A percentile compares a stretch with the other conserved stretches of the same genome.
These are phyloP conservation scores for Sugiyamaella smithiae DNA, from an alignment of 805 yeast species.

Conservation along the genomic window DNA sequence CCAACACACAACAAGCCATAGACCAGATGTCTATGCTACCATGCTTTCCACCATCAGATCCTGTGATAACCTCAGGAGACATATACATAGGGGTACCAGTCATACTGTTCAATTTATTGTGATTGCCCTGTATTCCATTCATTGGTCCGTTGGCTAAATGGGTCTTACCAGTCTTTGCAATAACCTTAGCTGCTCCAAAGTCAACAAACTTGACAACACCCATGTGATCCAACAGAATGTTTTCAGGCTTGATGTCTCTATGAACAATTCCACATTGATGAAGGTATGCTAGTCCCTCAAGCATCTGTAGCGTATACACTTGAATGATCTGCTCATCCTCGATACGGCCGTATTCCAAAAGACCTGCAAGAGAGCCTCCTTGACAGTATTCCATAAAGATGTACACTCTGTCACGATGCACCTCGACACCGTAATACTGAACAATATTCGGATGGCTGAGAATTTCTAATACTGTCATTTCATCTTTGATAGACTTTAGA, in stretches of 20 bases:
- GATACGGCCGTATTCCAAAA: slow-evolving; percentile 87
- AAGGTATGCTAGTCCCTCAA: slow-evolving; percentile 91
- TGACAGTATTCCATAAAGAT: slow-evolving; percentile 98
- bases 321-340: slow-evolving; percentile 93
- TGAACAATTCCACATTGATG: slow-evolving; percentile 96
- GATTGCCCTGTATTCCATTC: slow-evolving; percentile 11
- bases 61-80: slow-evolving; percentile 96
- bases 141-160: slow-evolving; percentile 18
- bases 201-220: slow-evolving; percentile 95
- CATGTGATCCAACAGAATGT: slow-evolving; percentile 81
- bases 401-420: slow-evolving; percentile 91
- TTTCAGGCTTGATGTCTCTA: slow-evolving; percentile 94
- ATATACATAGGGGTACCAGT: slow-evolving; percentile 99
- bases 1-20: slow-evolving; percentile 90
- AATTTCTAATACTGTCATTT: slow-evolving; percentile 94
- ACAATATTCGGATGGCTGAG: slow-evolving; percentile 94
- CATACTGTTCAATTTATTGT: slow-evolving; percentile 45
- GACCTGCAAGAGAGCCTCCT: slow-evolving; percentile 85
- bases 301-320: slow-evolving; percentile 84
- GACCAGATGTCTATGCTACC: slow-evolving; percentile 93
- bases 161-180: slow-evolving; percentile 39
- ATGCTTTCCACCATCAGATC: slow-evolving; percentile 54
- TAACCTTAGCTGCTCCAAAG: slow-evolving; percentile 94
- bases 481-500: slow-evolving; percentile 88
- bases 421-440: slow-evolving; percentile 95